Conservation (phyloP, 306 rosid species). For the Lathyrus aphaca region DNA sequence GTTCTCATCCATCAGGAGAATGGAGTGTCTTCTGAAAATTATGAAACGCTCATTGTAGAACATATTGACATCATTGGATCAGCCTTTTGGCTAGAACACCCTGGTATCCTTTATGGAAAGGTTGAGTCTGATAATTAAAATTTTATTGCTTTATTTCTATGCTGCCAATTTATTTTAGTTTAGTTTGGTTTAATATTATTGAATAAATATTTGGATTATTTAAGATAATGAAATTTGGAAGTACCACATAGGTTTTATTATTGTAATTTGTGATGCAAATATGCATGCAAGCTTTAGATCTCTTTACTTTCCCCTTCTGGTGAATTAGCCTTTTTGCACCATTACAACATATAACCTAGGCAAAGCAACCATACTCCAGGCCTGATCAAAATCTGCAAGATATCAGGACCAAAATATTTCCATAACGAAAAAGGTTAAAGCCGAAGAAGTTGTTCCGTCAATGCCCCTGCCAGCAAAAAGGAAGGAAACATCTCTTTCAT, state of each 20-base stretch:
- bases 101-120: slow-evolving; percentile 52
- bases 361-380: slow-evolving; percentile 38
- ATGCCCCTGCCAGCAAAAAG: slow-evolving; percentile 71
- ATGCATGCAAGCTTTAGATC: not conserved
- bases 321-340: not conserved
- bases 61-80: slow-evolving; percentile 67
- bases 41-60: slow-evolving; percentile 46
- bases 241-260: not conserved
- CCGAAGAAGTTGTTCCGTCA: slow-evolving; percentile 68
- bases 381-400: slow-evolving; percentile 98
- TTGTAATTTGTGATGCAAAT: not conserved
- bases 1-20: slow-evolving; percentile 37
- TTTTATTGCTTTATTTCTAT: not conserved
- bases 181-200: slow-evolving; percentile 10
- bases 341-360: not conserved
- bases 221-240: slow-evolving; percentile 1
- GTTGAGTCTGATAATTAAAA: slow-evolving; percentile 9
- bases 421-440: slow-evolving; percentile 60
- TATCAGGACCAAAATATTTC: slow-evolving; percentile 85
- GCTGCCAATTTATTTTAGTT: not conserved
- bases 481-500: slow-evolving; percentile 94
- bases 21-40: slow-evolving; percentile 33
- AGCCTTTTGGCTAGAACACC: slow-evolving; percentile 63
- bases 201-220: not conserved
- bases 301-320: not conserved